Percentiles rank a stretch among this genome's conserved stretches.
Evolutionary conservation across 1,139 yeast genomes (phyloP).

Genomic region (Pichia sp.): DNA sequence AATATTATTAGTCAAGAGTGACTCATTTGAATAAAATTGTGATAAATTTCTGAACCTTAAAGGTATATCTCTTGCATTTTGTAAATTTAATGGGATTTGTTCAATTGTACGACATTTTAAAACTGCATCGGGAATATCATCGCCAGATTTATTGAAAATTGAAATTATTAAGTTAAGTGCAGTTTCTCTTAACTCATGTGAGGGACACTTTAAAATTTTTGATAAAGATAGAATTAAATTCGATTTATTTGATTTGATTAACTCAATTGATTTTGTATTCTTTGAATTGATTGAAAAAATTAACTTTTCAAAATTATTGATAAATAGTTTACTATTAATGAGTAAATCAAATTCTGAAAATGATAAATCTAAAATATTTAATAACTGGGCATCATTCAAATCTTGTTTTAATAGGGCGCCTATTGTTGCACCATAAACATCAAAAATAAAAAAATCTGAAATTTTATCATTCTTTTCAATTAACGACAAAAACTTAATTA

Average conservation of each 20-base stretch:
- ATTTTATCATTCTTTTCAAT: conserved; percentile 2
- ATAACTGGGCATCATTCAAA: conserved; percentile 13
- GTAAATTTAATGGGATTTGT: conserved; percentile 60
- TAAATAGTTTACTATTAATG: conserved; percentile 18
- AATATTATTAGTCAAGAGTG: conserved; percentile 35
- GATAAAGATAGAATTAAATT: conserved; percentile 16
- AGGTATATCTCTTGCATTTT: conserved; percentile 70
- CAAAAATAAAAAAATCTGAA: conserved; percentile 20
- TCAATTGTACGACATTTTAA: conserved; percentile 53
- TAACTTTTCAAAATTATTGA: conserved; percentile 16
- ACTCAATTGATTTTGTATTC: conserved; percentile 3
- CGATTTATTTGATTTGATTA: conserved; percentile 9
- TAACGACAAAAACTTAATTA: conserved; percentile 17
- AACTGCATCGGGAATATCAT: conserved; percentile 20
- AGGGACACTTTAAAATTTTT: conserved; percentile 19
- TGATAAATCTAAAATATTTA: conserved; percentile 11
- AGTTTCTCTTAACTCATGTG: conserved; percentile 22
- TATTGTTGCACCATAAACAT: conserved; percentile 25
- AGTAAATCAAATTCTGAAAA: conserved; percentile 11
- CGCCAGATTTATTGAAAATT: conserved; percentile 14
- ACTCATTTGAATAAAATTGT: conserved; percentile 38
- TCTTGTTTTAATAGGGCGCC: conserved; percentile 22
- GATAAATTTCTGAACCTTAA: conserved; percentile 63
- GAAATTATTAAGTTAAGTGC: conserved; percentile 24
- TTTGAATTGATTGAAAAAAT: conserved; percentile 6